A percentile compares a stretch with the other conserved stretches of the same genome.
Evolutionary conservation across 805 yeast genomes (phyloP).

Genomic region (Ogataea pignaliae): DNA sequence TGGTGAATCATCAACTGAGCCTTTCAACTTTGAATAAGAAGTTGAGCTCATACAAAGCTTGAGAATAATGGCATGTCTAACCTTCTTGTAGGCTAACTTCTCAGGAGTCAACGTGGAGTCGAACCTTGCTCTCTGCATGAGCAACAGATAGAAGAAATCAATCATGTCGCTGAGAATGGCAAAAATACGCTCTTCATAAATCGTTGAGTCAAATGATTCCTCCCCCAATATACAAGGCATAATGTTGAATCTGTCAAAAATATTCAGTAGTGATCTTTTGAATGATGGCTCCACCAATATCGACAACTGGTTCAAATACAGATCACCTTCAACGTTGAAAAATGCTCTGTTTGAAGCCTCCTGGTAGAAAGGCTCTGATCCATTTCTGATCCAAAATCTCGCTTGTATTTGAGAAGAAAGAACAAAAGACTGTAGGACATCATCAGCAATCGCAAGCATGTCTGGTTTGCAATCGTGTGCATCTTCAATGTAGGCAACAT

Average conservation of each 20-base stretch:
- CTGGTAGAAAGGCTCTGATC: slow-evolving; percentile 34
- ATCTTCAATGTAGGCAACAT: slow-evolving; percentile 5
- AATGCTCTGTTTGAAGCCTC: slow-evolving; percentile 13
- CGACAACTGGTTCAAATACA: slow-evolving; percentile 43
- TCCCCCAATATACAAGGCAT: slow-evolving; percentile 17
- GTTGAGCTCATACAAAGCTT: slow-evolving; percentile 47
- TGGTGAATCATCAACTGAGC: slow-evolving; percentile 27
- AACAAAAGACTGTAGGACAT: slow-evolving; percentile 56
- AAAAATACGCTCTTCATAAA: slow-evolving; percentile 46
- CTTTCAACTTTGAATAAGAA: slow-evolving; percentile 46
- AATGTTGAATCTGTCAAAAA: slow-evolving; percentile 56
- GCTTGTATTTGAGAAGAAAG: slow-evolving; percentile 55
- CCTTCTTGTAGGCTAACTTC: slow-evolving; percentile 11
- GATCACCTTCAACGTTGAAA: slow-evolving; percentile 34
- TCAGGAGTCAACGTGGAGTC: slow-evolving; percentile 17
- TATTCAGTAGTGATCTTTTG: slow-evolving; percentile 31
- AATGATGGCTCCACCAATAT: slow-evolving; percentile 35
- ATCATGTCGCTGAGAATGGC: slow-evolving; percentile 41
- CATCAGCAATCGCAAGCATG: slow-evolving; percentile 48
- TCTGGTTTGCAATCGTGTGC: slow-evolving; percentile 23
- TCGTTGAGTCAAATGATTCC: slow-evolving; percentile 28
- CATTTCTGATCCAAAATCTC: slow-evolving; percentile 76
- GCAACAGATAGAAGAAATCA: slow-evolving; percentile 39
- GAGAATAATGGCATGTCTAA: slow-evolving; percentile 44
- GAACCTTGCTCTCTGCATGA: slow-evolving; percentile 30